These are phyloP conservation scores for Monilinia fructicola DNA, from an alignment of 2,329 filamentous ascomycete species.

Conservation along the genomic window DNA sequence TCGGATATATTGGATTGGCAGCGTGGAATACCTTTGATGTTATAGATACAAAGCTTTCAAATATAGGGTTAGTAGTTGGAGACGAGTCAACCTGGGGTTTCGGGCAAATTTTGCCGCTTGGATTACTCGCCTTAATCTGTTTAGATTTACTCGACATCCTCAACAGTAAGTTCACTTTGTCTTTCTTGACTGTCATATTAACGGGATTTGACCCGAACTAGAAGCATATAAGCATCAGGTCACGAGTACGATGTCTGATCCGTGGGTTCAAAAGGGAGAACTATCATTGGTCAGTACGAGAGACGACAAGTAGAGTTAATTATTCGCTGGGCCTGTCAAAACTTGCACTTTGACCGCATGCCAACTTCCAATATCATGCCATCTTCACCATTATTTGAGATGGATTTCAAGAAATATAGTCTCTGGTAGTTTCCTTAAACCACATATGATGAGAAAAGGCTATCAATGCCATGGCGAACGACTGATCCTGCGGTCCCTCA, in stretches of 20 bases:
- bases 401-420: too few species aligned
- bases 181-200: not conserved
- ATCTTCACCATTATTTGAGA: too few species aligned
- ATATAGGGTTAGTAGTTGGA: conserved; percentile 20
- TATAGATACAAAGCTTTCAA: conserved; percentile 26
- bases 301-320: not conserved
- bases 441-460: too few species aligned
- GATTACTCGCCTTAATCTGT: conserved; percentile 23
- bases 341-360: not conserved
- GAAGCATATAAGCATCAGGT: conserved; percentile 18
- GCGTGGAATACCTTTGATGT: conserved; percentile 28
- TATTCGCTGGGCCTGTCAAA: not conserved
- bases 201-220: not conserved
- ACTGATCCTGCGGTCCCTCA: too few species aligned
- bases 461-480: too few species aligned
- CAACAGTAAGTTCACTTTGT: conserved; percentile 18
- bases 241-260: not conserved
- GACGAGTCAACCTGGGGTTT: conserved; percentile 28
- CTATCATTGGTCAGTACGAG: not conserved
- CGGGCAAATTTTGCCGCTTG: conserved; percentile 27
- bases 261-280: not conserved
- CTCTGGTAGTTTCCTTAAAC: too few species aligned
- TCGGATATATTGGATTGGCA: conserved; percentile 22
- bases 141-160: conserved; percentile 26
- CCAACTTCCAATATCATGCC: not conserved